Conservation (phyloP, 805 yeast species). For the Saturnispora halmiae region DNA sequence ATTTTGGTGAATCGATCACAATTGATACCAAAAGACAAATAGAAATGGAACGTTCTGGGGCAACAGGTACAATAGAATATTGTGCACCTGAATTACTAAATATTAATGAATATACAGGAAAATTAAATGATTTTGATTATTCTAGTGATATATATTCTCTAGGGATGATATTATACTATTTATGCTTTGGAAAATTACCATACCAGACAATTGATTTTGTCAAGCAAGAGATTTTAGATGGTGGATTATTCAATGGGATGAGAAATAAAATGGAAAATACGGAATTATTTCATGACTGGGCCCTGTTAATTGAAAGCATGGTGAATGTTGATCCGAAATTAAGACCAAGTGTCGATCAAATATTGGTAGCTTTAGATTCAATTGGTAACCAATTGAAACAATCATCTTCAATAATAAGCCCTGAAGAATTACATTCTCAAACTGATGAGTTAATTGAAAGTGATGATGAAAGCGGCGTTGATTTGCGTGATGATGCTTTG, state of each 20-base stretch:
- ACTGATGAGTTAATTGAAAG: slow-evolving; percentile 21
- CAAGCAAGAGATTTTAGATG: slow-evolving; percentile 19
- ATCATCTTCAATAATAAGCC: neutral
- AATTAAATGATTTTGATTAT: slow-evolving; percentile 49
- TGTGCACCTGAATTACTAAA: slow-evolving; percentile 76
- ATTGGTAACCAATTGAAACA: slow-evolving; percentile 11
- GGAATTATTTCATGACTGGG: slow-evolving; percentile 32
- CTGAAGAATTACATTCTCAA: neutral
- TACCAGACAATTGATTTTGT: slow-evolving; percentile 27
- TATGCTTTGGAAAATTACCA: slow-evolving; percentile 67
- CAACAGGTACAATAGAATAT: slow-evolving; percentile 81
- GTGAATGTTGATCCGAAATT: slow-evolving; percentile 24
- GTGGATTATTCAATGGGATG: slow-evolving; percentile 19
- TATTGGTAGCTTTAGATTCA: slow-evolving; percentile 24
- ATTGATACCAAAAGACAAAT: slow-evolving; percentile 40
- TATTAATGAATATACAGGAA: slow-evolving; percentile 21
- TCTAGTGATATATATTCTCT: slow-evolving; percentile 74
- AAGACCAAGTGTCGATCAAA: slow-evolving; percentile 38
- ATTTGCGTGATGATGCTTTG: slow-evolving; percentile 1
- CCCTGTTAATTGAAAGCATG: slow-evolving; percentile 22
- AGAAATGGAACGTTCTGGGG: slow-evolving; percentile 59
- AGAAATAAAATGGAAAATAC: slow-evolving; percentile 13
- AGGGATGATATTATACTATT: slow-evolving; percentile 71
- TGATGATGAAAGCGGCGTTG: slow-evolving; percentile 5
- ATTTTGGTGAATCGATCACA: slow-evolving; percentile 81